Percentiles rank a stretch among this genome's conserved stretches.
These are phyloP conservation scores for Polyporus tsugae DNA, from an alignment of 1,284 basidiomycete species.

Conservation along the genomic window DNA sequence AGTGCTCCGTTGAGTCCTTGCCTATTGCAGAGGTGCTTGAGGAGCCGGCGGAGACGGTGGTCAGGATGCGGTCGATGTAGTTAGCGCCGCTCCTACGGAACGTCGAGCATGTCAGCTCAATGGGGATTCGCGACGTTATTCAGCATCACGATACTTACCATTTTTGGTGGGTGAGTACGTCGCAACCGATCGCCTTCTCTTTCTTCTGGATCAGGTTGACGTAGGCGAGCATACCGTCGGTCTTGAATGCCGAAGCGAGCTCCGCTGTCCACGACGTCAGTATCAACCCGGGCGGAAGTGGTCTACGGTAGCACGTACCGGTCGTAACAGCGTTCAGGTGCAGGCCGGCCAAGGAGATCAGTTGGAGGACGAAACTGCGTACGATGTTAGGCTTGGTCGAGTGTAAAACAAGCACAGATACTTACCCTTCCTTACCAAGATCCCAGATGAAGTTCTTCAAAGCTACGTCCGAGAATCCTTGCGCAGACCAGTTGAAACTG, in stretches of 20 bases:
- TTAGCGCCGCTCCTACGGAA: constrained; percentile 80
- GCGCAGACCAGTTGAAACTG: constrained; percentile 91
- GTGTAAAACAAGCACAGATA: background rate
- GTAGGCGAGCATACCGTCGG: constrained; percentile 89
- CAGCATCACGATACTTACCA: constrained; percentile 9
- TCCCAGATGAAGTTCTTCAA: constrained; percentile 93
- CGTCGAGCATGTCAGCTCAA: background rate
- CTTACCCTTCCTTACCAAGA: constrained; percentile 87
- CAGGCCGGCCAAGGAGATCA: constrained; percentile 88
- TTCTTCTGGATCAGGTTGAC: constrained; percentile 86
- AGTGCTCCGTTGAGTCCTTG: constrained; percentile 87
- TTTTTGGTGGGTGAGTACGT: constrained; percentile 58
- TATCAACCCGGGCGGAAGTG: no score
- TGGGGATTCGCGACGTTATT: background rate
- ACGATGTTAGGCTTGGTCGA: background rate
- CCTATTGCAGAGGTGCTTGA: constrained; percentile 85
- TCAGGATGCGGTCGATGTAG: constrained; percentile 84
- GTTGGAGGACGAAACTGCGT: constrained; percentile 81
- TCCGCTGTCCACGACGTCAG: constrained; percentile 58
- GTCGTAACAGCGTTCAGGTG: constrained; percentile 87
- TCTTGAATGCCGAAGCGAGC: constrained; percentile 78
- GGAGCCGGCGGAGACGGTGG: constrained; percentile 82
- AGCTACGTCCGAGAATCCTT: constrained; percentile 81
- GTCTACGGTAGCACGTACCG: constrained; percentile 50
- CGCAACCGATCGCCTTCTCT: constrained; percentile 91